Percentiles rank a stretch among this genome's conserved stretches.
Conservation (phyloP, 179 eudicot genomes). For the Silene noctiflora region DNA sequence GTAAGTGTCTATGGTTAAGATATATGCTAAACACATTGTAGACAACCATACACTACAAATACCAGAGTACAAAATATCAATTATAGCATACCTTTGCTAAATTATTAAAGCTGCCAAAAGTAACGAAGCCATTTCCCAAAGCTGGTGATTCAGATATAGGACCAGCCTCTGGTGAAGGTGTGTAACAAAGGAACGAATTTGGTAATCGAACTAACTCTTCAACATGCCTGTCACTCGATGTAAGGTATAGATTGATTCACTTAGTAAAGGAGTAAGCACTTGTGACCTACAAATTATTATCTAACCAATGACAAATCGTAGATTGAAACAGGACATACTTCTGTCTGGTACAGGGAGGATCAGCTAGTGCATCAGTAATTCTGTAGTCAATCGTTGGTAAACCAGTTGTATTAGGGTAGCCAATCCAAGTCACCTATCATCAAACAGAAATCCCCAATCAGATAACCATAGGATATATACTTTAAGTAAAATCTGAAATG, state of each 20-base stretch:
- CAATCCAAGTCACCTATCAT: conserved; percentile 95
- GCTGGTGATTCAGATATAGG: conserved; percentile 79
- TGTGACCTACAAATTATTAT: conserved; percentile 6
- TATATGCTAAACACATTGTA: neutral
- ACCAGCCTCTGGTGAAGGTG: conserved; percentile 98
- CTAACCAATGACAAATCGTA: neutral
- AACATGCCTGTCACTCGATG: conserved; percentile 58
- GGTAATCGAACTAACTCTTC: conserved; percentile 92
- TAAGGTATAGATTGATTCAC: conserved; percentile 13
- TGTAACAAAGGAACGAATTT: conserved; percentile 86
- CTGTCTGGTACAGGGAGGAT: conserved; percentile 76
- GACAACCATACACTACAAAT: neutral
- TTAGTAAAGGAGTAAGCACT: neutral
- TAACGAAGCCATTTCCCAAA: conserved; percentile 79
- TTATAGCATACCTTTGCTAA: conserved; percentile 71
- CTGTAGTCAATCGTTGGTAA: conserved; percentile 93
- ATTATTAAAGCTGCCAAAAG: conserved; percentile 97
- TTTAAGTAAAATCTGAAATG: too few relatives aligned
- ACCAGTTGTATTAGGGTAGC: conserved; percentile 99
- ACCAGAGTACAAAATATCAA: neutral
- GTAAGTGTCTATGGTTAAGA: neutral
- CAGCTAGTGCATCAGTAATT: conserved; percentile 80
- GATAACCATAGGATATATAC: neutral
- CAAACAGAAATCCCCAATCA: conserved; percentile 14
- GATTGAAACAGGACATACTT: conserved; percentile 45